Evolutionary conservation across 2,329 filamentous ascomycete genomes (phyloP).

Genomic region (Ophiobolus disseminans): DNA sequence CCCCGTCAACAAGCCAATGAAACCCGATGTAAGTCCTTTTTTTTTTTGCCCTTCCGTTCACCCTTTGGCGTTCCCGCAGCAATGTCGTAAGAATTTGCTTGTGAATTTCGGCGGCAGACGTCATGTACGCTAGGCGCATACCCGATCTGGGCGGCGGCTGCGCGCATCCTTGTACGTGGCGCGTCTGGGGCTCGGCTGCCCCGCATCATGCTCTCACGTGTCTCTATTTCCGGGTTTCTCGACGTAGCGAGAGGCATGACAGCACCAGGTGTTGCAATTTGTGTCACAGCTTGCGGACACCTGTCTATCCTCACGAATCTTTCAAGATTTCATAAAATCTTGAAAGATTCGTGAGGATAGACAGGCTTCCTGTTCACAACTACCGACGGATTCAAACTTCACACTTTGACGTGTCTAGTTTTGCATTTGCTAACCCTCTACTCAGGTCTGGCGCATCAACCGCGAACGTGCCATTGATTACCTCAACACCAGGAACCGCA

Average conservation of each 20-base stretch:
- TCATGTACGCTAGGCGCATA: constrained; percentile 43
- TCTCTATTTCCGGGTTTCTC: no score
- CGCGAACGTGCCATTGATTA: constrained; percentile 98
- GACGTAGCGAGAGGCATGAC: no score
- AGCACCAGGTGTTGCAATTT: no score
- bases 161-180: constrained; percentile 37
- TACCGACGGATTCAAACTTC: constrained; percentile 28
- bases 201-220: no score
- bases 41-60: constrained; percentile 14
- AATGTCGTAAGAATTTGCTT: constrained; percentile 27
- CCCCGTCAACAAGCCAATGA: constrained; percentile 99
- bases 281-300: no score
- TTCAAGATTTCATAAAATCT: no score
- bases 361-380: constrained; percentile 5
- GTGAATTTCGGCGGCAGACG: constrained; percentile 41
- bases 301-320: no score
- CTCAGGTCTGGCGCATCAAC: constrained; percentile 98
- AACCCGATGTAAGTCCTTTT: constrained; percentile 77
- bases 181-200: constrained; percentile 40
- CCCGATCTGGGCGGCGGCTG: constrained; percentile 34
- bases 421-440: constrained; percentile 10
- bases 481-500: constrained; percentile 97
- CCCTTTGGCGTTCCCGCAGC: constrained; percentile 14
- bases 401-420: no score
- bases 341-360: no score